Conservation (phyloP, 2,329 filamentous ascomycete genomes). For the Didymosphaeria variabile region DNA sequence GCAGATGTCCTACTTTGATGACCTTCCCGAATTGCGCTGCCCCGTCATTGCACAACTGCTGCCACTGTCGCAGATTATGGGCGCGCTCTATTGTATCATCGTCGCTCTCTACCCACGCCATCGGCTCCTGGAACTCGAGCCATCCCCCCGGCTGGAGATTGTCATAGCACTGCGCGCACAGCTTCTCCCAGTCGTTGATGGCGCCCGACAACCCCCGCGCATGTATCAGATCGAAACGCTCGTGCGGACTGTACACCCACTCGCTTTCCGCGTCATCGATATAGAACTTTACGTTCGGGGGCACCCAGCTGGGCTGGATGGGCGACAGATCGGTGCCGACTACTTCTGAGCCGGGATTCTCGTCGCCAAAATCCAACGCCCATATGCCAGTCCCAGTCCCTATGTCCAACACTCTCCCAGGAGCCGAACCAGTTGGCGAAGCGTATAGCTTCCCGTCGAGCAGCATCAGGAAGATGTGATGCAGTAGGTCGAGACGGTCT, state of each 20-base stretch:
- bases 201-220: conserved; percentile 39
- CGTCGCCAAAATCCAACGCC: conserved; percentile 51
- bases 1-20: conserved; percentile 30
- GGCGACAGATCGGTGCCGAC: conserved; percentile 49
- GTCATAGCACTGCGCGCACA: conserved; percentile 36
- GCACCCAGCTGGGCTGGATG: conserved; percentile 51
- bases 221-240: conserved; percentile 50
- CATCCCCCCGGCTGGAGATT: conserved; percentile 44
- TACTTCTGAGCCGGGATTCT: conserved; percentile 45
- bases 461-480: conserved; percentile 50
- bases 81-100: conserved; percentile 41
- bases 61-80: conserved; percentile 36
- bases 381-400: conserved; percentile 54
- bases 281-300: conserved; percentile 53
- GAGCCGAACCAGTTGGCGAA: conserved; percentile 36
- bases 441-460: conserved; percentile 49
- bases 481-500: conserved; percentile 50
- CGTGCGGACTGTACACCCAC: conserved; percentile 46
- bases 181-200: conserved; percentile 46
- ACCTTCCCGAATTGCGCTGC: conserved; percentile 38
- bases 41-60: conserved; percentile 40
- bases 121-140: conserved; percentile 49
- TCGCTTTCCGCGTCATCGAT: conserved; percentile 53
- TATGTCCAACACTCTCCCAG: conserved; percentile 45
- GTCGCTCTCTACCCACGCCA: conserved; percentile 43